phyloP scores from a whole-genome alignment of 2,329 filamentous ascomycete genomes.

The Pleoardoris graminearum region DNA sequence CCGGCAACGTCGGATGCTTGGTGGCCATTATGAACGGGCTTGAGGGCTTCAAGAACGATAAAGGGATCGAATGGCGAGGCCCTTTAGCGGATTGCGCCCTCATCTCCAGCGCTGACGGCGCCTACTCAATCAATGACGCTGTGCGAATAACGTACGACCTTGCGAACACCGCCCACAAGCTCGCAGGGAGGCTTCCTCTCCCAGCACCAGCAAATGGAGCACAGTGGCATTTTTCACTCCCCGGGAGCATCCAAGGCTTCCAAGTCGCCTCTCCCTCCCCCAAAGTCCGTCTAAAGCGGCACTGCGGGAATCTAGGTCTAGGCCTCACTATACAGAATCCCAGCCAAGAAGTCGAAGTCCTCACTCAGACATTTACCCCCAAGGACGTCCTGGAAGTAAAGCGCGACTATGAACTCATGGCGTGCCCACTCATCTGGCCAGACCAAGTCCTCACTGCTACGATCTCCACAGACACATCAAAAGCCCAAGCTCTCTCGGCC shows the following conservation, averaged over 20 bases:
- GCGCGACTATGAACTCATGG: slow-evolving; percentile 15
- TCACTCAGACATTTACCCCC: slow-evolving; percentile 8
- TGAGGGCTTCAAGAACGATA: slow-evolving; percentile 24
- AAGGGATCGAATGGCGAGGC: slow-evolving; percentile 39
- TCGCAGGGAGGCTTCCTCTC: slow-evolving; percentile 23
- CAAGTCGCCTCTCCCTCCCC: not conserved
- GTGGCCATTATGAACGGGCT: slow-evolving; percentile 45
- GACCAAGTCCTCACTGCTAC: slow-evolving; percentile 4
- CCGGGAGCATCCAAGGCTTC: slow-evolving; percentile 42
- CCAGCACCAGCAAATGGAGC: slow-evolving; percentile 38
- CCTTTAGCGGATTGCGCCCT: slow-evolving; percentile 43
- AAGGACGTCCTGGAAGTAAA: slow-evolving; percentile 18
- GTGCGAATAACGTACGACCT: slow-evolving; percentile 39
- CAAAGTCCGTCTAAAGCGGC: no score
- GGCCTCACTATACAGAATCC: no score
- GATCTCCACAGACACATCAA: no score
- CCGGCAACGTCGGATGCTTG: slow-evolving; percentile 45
- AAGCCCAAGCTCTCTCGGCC: no score
- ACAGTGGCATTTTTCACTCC: slow-evolving; percentile 45
- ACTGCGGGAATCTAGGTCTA: no score
- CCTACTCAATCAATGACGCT: slow-evolving; percentile 46
- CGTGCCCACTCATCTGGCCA: slow-evolving; percentile 8
- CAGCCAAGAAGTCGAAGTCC: slow-evolving; percentile 1
- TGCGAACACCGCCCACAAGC: slow-evolving; percentile 29
- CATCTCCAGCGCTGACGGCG: slow-evolving; percentile 44